phyloP scores from a whole-genome alignment of 2,329 filamentous ascomycete species.

The Aspergillus pseudonomiae region DNA sequence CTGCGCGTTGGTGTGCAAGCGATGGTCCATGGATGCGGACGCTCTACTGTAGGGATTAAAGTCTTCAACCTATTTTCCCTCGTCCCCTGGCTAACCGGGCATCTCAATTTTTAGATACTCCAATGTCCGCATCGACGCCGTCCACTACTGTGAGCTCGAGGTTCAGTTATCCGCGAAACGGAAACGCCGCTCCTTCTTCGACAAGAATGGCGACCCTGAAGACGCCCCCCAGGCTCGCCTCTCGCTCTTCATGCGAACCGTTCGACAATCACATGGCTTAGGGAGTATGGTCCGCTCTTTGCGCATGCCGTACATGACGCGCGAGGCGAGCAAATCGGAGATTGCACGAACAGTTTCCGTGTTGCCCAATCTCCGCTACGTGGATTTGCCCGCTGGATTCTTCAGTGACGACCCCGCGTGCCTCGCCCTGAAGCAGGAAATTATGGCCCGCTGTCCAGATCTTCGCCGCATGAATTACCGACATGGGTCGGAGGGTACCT shows the following conservation, averaged over 20 bases:
- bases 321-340: conserved; percentile 81
- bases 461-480: conserved; percentile 88
- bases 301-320: conserved; percentile 93
- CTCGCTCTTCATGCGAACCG: conserved; percentile 76
- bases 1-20: conserved; percentile 72
- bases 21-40: conserved; percentile 67
- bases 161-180: conserved; percentile 77
- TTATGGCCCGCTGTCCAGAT: conserved; percentile 80
- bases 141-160: conserved; percentile 92
- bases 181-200: conserved; percentile 71
- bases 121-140: conserved; percentile 88
- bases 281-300: conserved; percentile 74
- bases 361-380: conserved; percentile 80
- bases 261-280: conserved; percentile 74
- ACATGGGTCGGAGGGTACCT: conserved; percentile 73
- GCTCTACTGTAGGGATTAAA: conserved; percentile 60
- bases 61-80: conserved; percentile 6
- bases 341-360: conserved; percentile 84
- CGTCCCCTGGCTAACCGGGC: conserved; percentile 16
- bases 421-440: conserved; percentile 75
- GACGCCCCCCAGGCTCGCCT: conserved; percentile 78
- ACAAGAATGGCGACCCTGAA: conserved; percentile 76
- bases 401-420: conserved; percentile 79
- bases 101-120: conserved; percentile 63
- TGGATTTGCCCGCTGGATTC: conserved; percentile 87